Evolutionary conservation across 2,329 filamentous ascomycete genomes (phyloP).

Genomic region (Fusarium sp.): DNA sequence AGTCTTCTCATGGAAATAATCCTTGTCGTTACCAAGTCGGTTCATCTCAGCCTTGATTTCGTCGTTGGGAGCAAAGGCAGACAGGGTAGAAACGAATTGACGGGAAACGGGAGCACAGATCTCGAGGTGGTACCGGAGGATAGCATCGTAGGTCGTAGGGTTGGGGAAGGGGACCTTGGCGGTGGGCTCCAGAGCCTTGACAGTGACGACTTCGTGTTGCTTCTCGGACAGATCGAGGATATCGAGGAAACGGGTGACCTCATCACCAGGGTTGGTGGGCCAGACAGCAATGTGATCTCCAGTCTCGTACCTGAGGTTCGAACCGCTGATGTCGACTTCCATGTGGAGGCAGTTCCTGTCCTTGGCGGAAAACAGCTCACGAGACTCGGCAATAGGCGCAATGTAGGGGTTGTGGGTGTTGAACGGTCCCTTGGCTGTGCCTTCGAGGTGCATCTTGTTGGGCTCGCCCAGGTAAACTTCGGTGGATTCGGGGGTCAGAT

Average conservation of each 20-base stretch:
- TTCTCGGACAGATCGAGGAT: constrained; percentile 82
- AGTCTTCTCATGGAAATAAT: constrained; percentile 92
- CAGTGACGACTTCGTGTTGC: constrained; percentile 82
- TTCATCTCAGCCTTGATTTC: constrained; percentile 87
- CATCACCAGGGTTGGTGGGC: constrained; percentile 93
- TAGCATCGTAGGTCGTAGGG: constrained; percentile 95
- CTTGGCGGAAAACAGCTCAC: constrained; percentile 88
- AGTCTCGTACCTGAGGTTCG: constrained; percentile 92
- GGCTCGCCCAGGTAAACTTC: constrained; percentile 96
- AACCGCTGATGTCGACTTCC: constrained; percentile 91
- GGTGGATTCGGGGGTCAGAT: constrained; percentile 78
- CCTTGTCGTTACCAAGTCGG: constrained; percentile 91
- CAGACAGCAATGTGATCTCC: constrained; percentile 98
- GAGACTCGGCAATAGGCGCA: constrained; percentile 91
- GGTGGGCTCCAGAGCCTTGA: constrained; percentile 93
- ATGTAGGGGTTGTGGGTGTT: constrained; percentile 98
- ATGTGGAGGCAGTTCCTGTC: constrained; percentile 96
- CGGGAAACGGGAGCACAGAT: constrained; percentile 95
- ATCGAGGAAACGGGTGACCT: constrained; percentile 90
- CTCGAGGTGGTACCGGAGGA: constrained; percentile 95
- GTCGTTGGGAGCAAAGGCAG: constrained; percentile 90
- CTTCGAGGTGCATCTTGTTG: constrained; percentile 94
- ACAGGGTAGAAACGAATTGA: constrained; percentile 89
- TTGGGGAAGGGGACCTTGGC: constrained; percentile 98
- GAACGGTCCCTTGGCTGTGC: constrained; percentile 85